Evolutionary conservation across 2,329 filamentous ascomycete genomes (phyloP), one percentile per base, ranked within the genome.

Genomic region (Teratosphaeria gauchensis): DNA sequence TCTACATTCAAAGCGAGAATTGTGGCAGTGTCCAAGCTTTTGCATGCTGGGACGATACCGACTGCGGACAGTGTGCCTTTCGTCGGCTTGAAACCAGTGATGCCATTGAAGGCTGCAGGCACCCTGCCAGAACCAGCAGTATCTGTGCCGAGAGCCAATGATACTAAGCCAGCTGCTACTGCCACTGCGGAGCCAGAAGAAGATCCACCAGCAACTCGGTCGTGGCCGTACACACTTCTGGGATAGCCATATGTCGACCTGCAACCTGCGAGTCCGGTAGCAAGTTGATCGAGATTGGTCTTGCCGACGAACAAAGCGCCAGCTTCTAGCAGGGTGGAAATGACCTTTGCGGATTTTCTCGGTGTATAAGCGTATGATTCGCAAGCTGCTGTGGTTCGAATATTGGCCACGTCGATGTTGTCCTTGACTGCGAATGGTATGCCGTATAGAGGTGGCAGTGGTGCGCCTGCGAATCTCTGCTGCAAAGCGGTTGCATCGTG

Each of bases 271-370:
- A 86, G 74, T 0, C 84, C 84, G 0, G 83, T 85, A 2, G 83
- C 83, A 3, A 86, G 75, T 68, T 86, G 83, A 65, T 86, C 84
- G 57, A 86, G 75, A 61, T 84, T 85, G 0, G 79, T 76, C 66
- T 85, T 86, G 35, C 81, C 83, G 2, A 86, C 73, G 54, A 85
- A 80, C 4, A 85, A 73, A 1, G 80, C 82, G 2, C 82, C 82
- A 4, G 80, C 78, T 1, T 70, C 64, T 14, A 77, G 75, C 11
- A 84, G 68, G 4, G 77, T 80, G 1, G 72, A 68, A 6, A 85
- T 80, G 0, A 81, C 75, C 0, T 78, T 74, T 0, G 81, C 79
- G 62, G 83, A 81, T 4, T 66, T 65, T 3, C 68, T 66, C 14
- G 77, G 81, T 51, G 73, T 73, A 63, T 80, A 80, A 2, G 78